phyloP scores from a whole-genome alignment of 805 yeast genomes.

The Alloascoidea africana region DNA sequence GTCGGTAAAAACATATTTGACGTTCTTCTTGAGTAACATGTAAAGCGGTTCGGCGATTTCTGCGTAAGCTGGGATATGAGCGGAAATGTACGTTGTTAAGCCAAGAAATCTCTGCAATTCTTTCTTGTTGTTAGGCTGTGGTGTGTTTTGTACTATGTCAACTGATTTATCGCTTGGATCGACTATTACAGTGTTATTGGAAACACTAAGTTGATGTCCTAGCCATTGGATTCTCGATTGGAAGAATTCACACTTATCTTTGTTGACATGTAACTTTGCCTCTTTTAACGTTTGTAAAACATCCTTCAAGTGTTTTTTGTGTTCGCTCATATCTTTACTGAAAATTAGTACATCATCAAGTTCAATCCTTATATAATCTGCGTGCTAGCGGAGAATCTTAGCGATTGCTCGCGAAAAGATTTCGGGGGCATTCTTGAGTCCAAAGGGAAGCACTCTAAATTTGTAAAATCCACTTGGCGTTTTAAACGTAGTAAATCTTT shows the following conservation, averaged over 20 bases:
- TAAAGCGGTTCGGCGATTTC: background rate
- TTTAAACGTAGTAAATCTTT: conserved; percentile 7
- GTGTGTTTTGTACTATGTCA: background rate
- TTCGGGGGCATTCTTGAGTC: conserved; percentile 9
- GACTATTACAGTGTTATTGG: background rate
- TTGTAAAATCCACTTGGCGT: conserved; percentile 7
- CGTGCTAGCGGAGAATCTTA: background rate
- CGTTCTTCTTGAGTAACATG: background rate
- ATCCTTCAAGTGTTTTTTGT: too few relatives aligned
- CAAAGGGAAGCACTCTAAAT: conserved; percentile 10
- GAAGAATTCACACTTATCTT: too few relatives aligned
- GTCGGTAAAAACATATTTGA: background rate
- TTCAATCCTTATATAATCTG: too few relatives aligned
- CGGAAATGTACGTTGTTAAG: background rate
- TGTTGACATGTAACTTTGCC: too few relatives aligned
- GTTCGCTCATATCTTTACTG: too few relatives aligned
- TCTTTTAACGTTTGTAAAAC: too few relatives aligned
- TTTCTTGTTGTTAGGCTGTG: background rate
- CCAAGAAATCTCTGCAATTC: background rate
- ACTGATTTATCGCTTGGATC: background rate
- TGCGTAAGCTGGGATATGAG: background rate
- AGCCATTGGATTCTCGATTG: background rate
- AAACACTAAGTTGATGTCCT: background rate
- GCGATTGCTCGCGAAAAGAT: conserved; percentile 6
- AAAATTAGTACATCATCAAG: too few relatives aligned